Evolutionary conservation across 768 basidiomycete species (phyloP).

Genomic region (Saitozyma sp.): DNA sequence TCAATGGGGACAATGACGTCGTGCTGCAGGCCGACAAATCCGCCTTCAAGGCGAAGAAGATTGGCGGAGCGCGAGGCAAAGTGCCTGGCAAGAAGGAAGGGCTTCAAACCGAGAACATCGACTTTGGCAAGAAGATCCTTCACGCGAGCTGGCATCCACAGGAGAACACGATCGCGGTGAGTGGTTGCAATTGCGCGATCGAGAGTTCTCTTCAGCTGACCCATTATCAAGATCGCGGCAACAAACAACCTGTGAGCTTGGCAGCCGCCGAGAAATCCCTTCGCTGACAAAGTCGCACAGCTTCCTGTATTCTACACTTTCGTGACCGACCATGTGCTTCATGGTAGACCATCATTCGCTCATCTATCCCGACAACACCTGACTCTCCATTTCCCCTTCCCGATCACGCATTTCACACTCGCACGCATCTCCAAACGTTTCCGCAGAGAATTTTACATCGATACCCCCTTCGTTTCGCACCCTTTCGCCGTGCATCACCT

Average conservation of each 20-base stretch:
- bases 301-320: slow-evolving; percentile 51
- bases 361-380: too few relatives aligned
- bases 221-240: slow-evolving; percentile 72
- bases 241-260: slow-evolving; percentile 86
- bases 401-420: too few relatives aligned
- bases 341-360: too few relatives aligned
- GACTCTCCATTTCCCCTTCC: too few relatives aligned
- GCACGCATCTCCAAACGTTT: too few relatives aligned
- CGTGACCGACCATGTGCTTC: slow-evolving; percentile 24
- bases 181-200: slow-evolving; percentile 46
- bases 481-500: too few relatives aligned
- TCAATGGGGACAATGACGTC: slow-evolving; percentile 74
- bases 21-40: slow-evolving; percentile 98
- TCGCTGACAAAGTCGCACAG: slow-evolving; percentile 16
- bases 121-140: slow-evolving; percentile 56
- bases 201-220: slow-evolving; percentile 9
- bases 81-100: slow-evolving; percentile 69
- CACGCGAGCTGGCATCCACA: slow-evolving; percentile 80
- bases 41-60: slow-evolving; percentile 99
- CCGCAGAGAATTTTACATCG: too few relatives aligned
- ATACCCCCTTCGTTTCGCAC: too few relatives aligned
- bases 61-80: slow-evolving; percentile 70
- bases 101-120: slow-evolving; percentile 80
- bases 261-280: not conserved
- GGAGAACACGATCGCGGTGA: slow-evolving; percentile 95